Evolutionary conservation across 306 rosid genomes (phyloP).

Genomic region (Betula pendula): DNA sequence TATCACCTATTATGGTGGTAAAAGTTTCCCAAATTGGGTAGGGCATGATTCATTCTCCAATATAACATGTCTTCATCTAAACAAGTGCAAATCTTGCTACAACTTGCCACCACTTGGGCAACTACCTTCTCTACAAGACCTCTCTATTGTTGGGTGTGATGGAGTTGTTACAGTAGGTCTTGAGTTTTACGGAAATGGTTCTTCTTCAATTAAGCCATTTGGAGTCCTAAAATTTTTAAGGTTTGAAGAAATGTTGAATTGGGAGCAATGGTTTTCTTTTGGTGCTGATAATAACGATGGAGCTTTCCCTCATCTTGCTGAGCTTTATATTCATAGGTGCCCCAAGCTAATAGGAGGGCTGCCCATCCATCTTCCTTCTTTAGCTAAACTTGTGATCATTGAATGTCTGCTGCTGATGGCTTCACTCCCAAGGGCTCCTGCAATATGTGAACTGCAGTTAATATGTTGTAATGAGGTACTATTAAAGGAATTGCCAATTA

Average conservation of each 20-base stretch:
- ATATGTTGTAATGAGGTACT: no score
- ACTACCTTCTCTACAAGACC: constrained; percentile 23
- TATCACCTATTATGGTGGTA: constrained; percentile 6
- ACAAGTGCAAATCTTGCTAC: not conserved
- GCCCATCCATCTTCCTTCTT: no score
- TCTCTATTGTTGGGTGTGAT: constrained; percentile 14
- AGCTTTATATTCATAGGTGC: not conserved
- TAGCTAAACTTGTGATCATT: no score
- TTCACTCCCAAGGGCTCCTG: no score
- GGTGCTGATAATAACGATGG: not conserved
- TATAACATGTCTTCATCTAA: constrained; percentile 2
- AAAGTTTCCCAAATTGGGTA: constrained; percentile 28
- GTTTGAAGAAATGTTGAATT: not conserved
- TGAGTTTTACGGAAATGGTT: constrained; percentile 16
- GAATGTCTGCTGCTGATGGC: no score
- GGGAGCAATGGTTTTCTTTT: constrained; percentile 11
- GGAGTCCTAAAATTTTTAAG: constrained; percentile 7
- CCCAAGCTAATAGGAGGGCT: no score
- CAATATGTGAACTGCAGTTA: no score
- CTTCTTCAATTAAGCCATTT: not conserved
- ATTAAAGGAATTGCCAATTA: no score
- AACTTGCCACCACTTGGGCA: constrained; percentile 12
- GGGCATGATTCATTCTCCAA: constrained; percentile 24
- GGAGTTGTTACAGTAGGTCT: not conserved
- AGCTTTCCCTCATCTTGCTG: constrained; percentile 9